phyloP scores from a whole-genome alignment of 148 eudicot genomes.

The Chenopodium berlandieri region DNA sequence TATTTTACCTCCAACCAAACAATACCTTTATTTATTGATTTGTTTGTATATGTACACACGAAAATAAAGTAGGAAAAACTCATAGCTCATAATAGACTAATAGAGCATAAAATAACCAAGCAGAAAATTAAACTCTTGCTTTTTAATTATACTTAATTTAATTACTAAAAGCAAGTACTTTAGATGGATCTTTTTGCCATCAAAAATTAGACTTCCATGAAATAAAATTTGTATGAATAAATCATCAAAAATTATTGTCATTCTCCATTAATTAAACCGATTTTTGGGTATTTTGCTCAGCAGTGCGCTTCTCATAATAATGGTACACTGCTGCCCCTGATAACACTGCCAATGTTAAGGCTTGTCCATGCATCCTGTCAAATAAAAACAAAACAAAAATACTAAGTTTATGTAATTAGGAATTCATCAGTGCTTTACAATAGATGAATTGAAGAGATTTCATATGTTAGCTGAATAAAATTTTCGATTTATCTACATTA shows the following conservation, averaged over 20 bases:
- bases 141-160: neutral
- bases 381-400: neutral
- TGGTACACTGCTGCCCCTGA: constrained; percentile 73
- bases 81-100: neutral
- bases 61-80: neutral
- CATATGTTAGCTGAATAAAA: too few relatives aligned
- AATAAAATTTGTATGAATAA: neutral
- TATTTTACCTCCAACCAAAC: too few relatives aligned
- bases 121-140: neutral
- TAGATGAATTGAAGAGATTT: too few relatives aligned
- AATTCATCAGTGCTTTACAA: too few relatives aligned
- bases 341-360: constrained; percentile 66
- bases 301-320: constrained; percentile 46
- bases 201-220: neutral
- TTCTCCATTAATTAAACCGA: neutral
- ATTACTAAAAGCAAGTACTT: neutral
- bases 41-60: neutral
- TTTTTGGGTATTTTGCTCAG: constrained; percentile 7
- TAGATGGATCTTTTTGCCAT: neutral
- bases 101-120: neutral
- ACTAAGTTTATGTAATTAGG: too few relatives aligned
- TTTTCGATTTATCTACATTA: too few relatives aligned
- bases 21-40: neutral
- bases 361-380: constrained; percentile 85
- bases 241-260: neutral